phyloP scores from a whole-genome alignment of 1,139 yeast species.

The Pichia sp. region DNA sequence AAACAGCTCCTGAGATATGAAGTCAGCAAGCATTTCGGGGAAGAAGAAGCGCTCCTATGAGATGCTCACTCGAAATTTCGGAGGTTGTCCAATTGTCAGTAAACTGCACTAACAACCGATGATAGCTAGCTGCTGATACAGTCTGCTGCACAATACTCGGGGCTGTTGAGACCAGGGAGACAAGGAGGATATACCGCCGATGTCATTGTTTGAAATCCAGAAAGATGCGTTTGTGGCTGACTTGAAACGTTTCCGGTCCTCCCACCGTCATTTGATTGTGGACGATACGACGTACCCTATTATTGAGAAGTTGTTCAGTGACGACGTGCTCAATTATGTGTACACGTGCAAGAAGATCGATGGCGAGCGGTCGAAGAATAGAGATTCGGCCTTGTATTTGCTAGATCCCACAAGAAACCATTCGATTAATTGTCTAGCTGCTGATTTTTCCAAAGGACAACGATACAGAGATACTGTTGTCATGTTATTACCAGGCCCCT shows the following conservation, averaged over 20 bases:
- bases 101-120: neutral
- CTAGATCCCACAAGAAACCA: slow-evolving; percentile 47
- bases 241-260: slow-evolving; percentile 22
- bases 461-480: slow-evolving; percentile 54
- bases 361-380: slow-evolving; percentile 43
- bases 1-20: no score
- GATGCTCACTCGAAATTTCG: no score
- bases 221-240: slow-evolving; percentile 23
- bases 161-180: neutral
- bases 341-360: slow-evolving; percentile 54
- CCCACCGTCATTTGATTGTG: slow-evolving; percentile 39
- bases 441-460: slow-evolving; percentile 54
- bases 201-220: slow-evolving; percentile 28
- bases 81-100: no score
- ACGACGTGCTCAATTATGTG: slow-evolving; percentile 37
- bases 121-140: neutral
- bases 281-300: slow-evolving; percentile 38
- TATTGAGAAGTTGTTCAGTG: slow-evolving; percentile 33
- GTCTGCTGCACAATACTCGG: neutral
- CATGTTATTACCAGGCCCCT: slow-evolving; percentile 54
- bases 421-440: slow-evolving; percentile 53
- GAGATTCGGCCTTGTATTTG: slow-evolving; percentile 53
- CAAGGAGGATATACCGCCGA: neutral
- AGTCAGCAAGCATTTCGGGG: no score
- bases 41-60: no score